A percentile compares a stretch with the other conserved stretches of the same genome.
phyloP scores from a whole-genome alignment of 2,329 filamentous ascomycete species.

The Cladosporium sp. region DNA sequence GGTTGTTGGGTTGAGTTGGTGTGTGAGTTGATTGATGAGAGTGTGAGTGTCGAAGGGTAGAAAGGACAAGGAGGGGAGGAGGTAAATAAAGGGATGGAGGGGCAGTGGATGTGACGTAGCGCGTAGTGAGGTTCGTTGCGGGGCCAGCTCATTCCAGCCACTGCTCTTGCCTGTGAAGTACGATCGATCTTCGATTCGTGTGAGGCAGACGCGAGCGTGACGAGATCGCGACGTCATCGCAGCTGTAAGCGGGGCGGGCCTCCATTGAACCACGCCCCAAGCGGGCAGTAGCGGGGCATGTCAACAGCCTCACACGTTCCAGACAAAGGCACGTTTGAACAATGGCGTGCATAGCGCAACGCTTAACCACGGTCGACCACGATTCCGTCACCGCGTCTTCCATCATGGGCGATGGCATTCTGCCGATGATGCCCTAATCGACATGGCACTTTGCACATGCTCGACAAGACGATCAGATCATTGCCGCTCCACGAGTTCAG shows the following conservation, averaged over 20 bases:
- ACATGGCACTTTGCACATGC: conserved; percentile 1
- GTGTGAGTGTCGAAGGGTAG: conserved; percentile 1
- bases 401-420: not conserved
- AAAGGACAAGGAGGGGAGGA: not conserved
- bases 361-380: not conserved
- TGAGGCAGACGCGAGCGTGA: not conserved
- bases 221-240: not conserved
- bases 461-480: not conserved
- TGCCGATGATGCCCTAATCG: not conserved
- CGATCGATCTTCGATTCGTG: not conserved
- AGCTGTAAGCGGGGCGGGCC: not conserved
- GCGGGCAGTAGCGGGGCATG: not conserved
- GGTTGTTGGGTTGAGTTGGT: conserved; percentile 15
- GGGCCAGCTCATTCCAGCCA: not conserved
- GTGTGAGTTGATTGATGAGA: conserved; percentile 6
- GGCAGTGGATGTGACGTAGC: conserved; percentile 3
- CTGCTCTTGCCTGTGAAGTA: not conserved
- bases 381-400: not conserved
- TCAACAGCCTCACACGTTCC: conserved; percentile 6
- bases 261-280: not conserved
- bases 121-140: not conserved
- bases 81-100: conserved; percentile 12
- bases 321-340: conserved; percentile 1
- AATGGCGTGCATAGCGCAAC: conserved; percentile 7
- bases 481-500: not conserved